Evolutionary conservation across 225 moss, liverwort and hornwort species (phyloP).

Genomic region (Polytrichum commune): DNA sequence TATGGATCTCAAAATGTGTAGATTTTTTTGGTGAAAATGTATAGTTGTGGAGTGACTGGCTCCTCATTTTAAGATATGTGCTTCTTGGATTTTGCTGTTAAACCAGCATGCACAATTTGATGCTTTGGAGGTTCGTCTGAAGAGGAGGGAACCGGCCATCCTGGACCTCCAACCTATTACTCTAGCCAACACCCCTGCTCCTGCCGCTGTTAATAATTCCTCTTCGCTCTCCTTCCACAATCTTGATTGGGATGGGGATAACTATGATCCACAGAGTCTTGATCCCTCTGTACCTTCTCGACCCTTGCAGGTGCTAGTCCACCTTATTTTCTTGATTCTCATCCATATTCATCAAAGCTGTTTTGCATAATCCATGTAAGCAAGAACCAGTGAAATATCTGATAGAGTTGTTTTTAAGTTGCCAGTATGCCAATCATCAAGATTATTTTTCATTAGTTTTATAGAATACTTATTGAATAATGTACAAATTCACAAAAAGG

Average conservation of each 20-base stretch:
- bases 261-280: conserved; percentile 54
- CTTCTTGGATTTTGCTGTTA: conserved; percentile 1
- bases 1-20: no score
- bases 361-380: conserved; percentile 1
- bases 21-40: no score
- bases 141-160: conserved; percentile 66
- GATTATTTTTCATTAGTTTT: no score
- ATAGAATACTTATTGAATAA: no score
- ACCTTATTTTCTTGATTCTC: background rate
- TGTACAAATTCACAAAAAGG: no score
- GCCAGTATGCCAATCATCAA: no score
- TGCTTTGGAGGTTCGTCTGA: conserved; percentile 74
- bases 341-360: no score
- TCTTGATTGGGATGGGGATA: conserved; percentile 80
- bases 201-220: conserved; percentile 41
- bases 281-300: conserved; percentile 43
- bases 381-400: background rate
- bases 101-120: conserved; percentile 89
- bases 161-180: conserved; percentile 62
- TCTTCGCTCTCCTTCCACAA: conserved; percentile 76
- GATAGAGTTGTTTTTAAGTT: background rate
- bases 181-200: conserved; percentile 23
- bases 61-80: background rate
- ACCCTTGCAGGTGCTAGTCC: conserved; percentile 37
- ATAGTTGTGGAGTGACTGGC: no score